Evolutionary conservation across 768 basidiomycete genomes (phyloP), one percentile per base, ranked within the genome.

Genomic region (Leccinum boreale): DNA sequence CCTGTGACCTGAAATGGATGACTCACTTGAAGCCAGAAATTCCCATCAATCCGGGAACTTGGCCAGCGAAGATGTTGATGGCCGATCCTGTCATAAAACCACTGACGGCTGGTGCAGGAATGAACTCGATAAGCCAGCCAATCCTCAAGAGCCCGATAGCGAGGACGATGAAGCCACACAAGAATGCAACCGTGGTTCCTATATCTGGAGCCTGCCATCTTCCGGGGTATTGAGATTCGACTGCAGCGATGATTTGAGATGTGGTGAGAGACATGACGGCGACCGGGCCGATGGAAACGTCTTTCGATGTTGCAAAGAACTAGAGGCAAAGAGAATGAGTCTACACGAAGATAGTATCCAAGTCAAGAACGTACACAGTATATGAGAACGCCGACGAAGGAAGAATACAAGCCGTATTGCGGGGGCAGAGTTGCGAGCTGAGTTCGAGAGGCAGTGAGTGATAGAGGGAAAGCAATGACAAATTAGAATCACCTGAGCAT

Each of bases 81-180:
- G 96, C 96, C n/a, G 91, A 94, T 19, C 96, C 96, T 0, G 96
- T 98, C 94, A 99, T 97, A 77, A 96, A 92, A 19, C 89, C 89
- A 64, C 86, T 89, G 58, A 93, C 87, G 3, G 90, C 91, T 3
- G 90, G 89, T 7, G 84, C 80, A 19, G 92, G 90, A 60, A 95
- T 98, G 71, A 98, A 94, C 69, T 98, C 95, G 52, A 98, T 88
- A 31, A 98, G 75, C 92, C 94, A 96, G 0, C 97, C 97, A 5
- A 98, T 65, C 10, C 97, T 83, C 11, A 98, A 78, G 23, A 98
- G 74, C 50, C 97, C 97, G 42, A 99, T 85, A 23, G 81, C 90
- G 39, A 98, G 84, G 26, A 93, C 89, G 73, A 96, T 94, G 73
- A 94, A 92, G 15, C 96, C 96, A 65, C 84, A 87, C 31, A 97